Percentiles rank a stretch among this genome's conserved stretches.
phyloP scores from a whole-genome alignment of 257 asterid genomes.

The Parsonsia alboflavescens region DNA sequence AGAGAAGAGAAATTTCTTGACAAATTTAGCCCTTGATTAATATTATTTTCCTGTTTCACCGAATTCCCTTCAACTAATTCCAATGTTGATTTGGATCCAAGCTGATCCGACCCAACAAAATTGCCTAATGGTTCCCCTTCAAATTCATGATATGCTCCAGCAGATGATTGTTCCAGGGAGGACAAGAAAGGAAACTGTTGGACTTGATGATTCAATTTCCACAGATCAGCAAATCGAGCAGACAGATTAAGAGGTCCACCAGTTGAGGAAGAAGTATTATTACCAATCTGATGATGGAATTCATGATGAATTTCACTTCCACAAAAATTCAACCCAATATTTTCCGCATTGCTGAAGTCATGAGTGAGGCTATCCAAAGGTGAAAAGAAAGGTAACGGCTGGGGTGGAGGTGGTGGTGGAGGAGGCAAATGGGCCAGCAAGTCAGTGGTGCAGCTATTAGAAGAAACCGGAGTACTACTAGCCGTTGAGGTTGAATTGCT shows the following conservation, averaged over 20 bases:
- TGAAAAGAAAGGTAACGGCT: constrained; percentile 26
- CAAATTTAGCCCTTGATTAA: constrained; percentile 12
- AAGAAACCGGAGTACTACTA: neutral
- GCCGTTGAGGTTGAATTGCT: constrained; percentile 10
- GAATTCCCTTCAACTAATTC: constrained; percentile 6
- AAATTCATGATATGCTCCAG: constrained; percentile 13
- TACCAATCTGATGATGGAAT: constrained; percentile 5
- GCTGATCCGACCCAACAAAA: constrained; percentile 10
- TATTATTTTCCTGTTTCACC: constrained; percentile 28
- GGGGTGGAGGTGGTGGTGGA: constrained; percentile 16
- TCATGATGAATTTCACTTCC: constrained; percentile 18
- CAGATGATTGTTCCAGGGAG: constrained; percentile 18
- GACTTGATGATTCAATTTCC: constrained; percentile 28
- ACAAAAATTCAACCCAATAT: constrained; percentile 12
- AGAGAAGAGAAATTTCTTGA: constrained; percentile 19
- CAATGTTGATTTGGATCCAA: neutral
- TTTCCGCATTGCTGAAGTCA: constrained; percentile 15
- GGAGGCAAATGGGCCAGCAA: constrained; percentile 9
- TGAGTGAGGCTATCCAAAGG: constrained; percentile 16
- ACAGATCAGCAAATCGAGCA: constrained; percentile 24
- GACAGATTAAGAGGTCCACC: constrained; percentile 10
- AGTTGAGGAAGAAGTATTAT: neutral
- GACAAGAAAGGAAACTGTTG: constrained; percentile 25
- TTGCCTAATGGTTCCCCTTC: constrained; percentile 14
- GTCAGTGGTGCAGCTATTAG: constrained; percentile 8